Base-by-base conservation (phyloP, 805 yeast genomes). In the Teunomyces barrocoloradensis region DNA sequence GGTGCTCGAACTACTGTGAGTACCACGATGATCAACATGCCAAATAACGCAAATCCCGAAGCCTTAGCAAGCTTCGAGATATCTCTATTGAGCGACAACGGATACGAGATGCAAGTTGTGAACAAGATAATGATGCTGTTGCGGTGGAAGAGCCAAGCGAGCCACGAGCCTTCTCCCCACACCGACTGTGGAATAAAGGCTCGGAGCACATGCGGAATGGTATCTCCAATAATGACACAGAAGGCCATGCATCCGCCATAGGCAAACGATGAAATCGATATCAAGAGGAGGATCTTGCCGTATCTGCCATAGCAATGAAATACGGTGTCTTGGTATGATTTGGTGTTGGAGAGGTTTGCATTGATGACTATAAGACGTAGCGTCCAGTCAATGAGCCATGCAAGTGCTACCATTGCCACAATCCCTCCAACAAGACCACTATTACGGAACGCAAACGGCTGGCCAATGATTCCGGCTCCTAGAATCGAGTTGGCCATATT, bases 391-490 rank as follows among this genome's bases (percentile, higher is more conserved):
- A 90, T 89, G 12, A 89, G 71, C 1, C 83, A 49, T 0, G 96
- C 82, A 46, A 92, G 66, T 0, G 78, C 57, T 0, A 81, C 57
- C 61, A 89, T 74, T 5, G 83, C 74, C 2, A 89, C 18, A 0
- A 84, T 59, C 3, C 96, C 96, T 0, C 92, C 89, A 0, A 84
- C 48, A 3, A 92, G 64, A 0, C 98, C 98, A 15, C 88, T 77
- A 57, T 90, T 88, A 40, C 78, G 73, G 58, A 91, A 81, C 0
- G 97, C 97, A 53, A 84, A 86, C 1, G 98, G 96, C 53, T 90
- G 95, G 1, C 97, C 96, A 28, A 92, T 89, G 45, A 92, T 88
- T 6, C 98, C 98, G 0, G 98, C 97, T 0, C 98, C 98, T 5
- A 92, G 74, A 51, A 92, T 92, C 15, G 95, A 85, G 65, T 91